phyloP scores from a whole-genome alignment of 192 early-diverging fungal genomes.

The Coemansia sp. region DNA sequence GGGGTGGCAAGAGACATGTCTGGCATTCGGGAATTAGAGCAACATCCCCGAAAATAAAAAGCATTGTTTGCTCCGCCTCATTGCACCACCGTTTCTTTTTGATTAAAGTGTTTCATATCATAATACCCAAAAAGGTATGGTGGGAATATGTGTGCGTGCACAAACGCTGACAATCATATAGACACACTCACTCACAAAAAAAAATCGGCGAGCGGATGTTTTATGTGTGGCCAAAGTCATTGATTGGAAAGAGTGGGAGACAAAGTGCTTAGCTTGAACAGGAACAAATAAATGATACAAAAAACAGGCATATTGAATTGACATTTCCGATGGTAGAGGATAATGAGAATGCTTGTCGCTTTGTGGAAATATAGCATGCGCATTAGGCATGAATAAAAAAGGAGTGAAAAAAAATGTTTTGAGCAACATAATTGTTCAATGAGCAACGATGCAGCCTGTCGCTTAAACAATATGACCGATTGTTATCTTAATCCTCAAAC shows the following conservation, averaged over 20 bases:
- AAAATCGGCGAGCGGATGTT: not conserved
- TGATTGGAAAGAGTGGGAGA: not conserved
- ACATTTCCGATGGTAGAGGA: no score
- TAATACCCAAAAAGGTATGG: not conserved
- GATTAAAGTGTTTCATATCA: not conserved
- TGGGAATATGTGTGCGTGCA: not conserved
- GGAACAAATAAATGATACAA: not conserved
- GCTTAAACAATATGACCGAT: not conserved
- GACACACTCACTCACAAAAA: no score
- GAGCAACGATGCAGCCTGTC: not conserved
- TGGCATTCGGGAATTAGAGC: conserved; percentile 5
- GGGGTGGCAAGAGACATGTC: not conserved
- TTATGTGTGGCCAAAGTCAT: not conserved
- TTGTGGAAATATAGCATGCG: not conserved
- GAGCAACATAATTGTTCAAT: not conserved
- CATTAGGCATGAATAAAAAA: not conserved
- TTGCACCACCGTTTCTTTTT: conserved; percentile 1
- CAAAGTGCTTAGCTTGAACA: not conserved
- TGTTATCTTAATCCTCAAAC: not conserved
- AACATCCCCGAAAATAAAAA: not conserved
- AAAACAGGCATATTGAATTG: not conserved
- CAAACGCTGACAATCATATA: not conserved
- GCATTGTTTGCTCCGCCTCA: conserved; percentile 1
- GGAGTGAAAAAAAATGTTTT: not conserved
- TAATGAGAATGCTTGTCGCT: no score